Conservation (phyloP, 192 early-diverging fungal genomes). For the Glomus cerebriforme region DNA sequence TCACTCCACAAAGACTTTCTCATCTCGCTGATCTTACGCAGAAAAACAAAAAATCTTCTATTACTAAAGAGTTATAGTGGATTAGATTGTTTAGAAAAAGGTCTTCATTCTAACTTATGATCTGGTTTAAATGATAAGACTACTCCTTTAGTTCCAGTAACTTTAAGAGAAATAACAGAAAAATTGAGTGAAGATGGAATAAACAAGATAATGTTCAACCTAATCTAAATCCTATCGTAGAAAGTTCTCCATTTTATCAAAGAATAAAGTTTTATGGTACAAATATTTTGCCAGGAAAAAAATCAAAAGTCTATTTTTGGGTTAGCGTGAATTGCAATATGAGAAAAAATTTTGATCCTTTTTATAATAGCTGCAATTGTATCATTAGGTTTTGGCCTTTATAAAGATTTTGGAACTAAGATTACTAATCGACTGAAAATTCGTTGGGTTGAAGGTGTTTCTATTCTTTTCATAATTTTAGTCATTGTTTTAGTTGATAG, state of each 20-base stretch:
- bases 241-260: conserved; percentile 46
- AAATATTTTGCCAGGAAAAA: conserved; percentile 70
- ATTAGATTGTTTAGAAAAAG: conserved; percentile 50
- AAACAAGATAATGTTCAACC: conserved; percentile 1
- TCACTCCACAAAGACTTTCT: conserved; percentile 39
- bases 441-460: conserved; percentile 86
- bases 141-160: background rate
- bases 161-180: conserved; percentile 10
- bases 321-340: conserved; percentile 79
- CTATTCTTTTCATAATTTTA: conserved; percentile 76
- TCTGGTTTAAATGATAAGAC: conserved; percentile 45
- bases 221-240: background rate
- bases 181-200: background rate
- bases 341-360: conserved; percentile 82
- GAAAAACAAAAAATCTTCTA: conserved; percentile 41
- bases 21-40: too few relatives aligned
- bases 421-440: conserved; percentile 51
- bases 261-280: conserved; percentile 64
- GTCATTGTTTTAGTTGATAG: conserved; percentile 79
- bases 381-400: conserved; percentile 78
- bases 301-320: conserved; percentile 70
- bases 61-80: conserved; percentile 49
- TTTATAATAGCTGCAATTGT: conserved; percentile 75
- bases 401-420: conserved; percentile 68
- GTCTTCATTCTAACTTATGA: conserved; percentile 48